Percentiles rank a stretch among this genome's conserved stretches.
Conservation (phyloP, 257 asterid genomes). For the Solanum chmielewskii region DNA sequence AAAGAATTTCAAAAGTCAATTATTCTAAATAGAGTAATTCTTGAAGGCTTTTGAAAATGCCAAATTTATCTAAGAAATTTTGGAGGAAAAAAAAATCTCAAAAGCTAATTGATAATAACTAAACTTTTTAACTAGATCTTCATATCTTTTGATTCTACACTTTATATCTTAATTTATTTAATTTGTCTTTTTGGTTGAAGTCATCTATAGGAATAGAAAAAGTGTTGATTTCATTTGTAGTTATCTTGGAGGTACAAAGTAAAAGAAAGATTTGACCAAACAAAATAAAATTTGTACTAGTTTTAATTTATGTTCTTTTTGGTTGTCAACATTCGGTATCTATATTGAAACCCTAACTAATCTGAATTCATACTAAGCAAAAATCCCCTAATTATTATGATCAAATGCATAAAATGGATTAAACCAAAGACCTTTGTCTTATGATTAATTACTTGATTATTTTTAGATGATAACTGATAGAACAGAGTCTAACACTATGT, state of each 20-base stretch:
- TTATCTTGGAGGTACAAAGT: not conserved
- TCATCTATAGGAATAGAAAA: not conserved
- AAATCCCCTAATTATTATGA: not conserved
- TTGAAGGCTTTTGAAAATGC: not conserved
- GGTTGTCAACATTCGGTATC: not conserved
- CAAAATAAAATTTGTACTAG: not conserved
- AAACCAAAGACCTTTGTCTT: not conserved
- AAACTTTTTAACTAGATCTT: not conserved
- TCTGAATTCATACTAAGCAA: not conserved
- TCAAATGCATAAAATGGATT: not conserved
- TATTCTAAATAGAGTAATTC: not conserved
- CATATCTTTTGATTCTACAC: not conserved
- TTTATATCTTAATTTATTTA: not conserved
- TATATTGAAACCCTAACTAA: not conserved
- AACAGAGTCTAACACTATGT: not conserved
- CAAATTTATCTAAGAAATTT: not conserved
- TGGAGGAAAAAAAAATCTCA: not conserved
- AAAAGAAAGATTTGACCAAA: not conserved
- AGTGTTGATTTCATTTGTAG: not conserved
- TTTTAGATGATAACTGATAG: not conserved
- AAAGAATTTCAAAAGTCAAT: not conserved
- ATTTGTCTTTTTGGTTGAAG: not conserved
- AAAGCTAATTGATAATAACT: not conserved
- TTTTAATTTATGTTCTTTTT: not conserved
- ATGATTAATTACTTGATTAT: not conserved